Evolutionary conservation across 805 yeast species (phyloP).

Genomic region (Clavispora vitiphila): DNA sequence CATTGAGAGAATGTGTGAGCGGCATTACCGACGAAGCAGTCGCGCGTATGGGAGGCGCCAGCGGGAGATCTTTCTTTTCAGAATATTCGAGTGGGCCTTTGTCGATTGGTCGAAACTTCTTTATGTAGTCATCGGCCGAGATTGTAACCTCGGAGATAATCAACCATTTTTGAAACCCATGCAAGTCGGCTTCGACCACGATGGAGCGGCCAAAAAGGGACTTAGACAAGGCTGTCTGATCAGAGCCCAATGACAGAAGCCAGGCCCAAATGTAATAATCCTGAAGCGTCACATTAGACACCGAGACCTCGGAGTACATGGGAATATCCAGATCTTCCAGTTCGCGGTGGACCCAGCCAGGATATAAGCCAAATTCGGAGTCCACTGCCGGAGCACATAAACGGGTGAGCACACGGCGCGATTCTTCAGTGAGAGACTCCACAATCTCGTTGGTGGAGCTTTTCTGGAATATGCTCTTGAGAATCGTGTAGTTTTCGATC

Average conservation of each 20-base stretch:
- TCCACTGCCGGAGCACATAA: constrained; percentile 31
- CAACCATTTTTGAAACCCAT: constrained; percentile 77
- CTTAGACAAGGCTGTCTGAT: constrained; percentile 61
- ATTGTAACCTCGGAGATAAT: constrained; percentile 65
- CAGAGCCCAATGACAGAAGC: constrained; percentile 72
- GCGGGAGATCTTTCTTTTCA: constrained; percentile 6
- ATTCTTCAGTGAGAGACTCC: constrained; percentile 66
- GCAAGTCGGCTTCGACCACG: constrained; percentile 74
- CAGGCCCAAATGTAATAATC: constrained; percentile 92
- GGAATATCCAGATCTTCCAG: constrained; percentile 25
- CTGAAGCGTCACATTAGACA: constrained; percentile 66
- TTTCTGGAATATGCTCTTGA: constrained; percentile 65
- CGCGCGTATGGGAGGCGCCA: constrained; percentile 16
- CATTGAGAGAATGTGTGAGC: neutral
- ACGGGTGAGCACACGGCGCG: constrained; percentile 50
- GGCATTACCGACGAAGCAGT: constrained; percentile 11
- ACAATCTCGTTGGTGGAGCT: constrained; percentile 50
- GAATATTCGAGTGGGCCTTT: neutral
- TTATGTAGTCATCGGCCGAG: constrained; percentile 29
- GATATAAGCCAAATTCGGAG: constrained; percentile 33
- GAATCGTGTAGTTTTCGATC: constrained; percentile 70
- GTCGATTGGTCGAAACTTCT: constrained; percentile 15
- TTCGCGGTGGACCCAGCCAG: constrained; percentile 28
- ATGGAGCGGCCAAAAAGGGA: constrained; percentile 74
- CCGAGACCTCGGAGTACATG: constrained; percentile 30